Conservation (phyloP, 805 yeast species). For the Sugiyamaella chiloensis region DNA sequence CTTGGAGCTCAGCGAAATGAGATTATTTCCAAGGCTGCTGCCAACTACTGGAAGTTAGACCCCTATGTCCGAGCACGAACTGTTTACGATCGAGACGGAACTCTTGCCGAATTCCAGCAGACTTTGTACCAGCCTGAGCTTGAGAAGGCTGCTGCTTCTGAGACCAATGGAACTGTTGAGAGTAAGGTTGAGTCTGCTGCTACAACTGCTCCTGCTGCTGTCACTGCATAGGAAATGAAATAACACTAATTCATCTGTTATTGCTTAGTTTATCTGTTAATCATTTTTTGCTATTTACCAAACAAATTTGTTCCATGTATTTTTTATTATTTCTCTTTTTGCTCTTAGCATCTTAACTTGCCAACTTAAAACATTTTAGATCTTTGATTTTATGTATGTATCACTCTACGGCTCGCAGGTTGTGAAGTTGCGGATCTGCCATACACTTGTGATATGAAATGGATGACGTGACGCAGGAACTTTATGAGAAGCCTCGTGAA, state of each 20-base stretch:
- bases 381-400: too few species aligned
- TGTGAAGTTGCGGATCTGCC: too few species aligned
- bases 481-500: too few species aligned
- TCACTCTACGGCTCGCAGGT: too few species aligned
- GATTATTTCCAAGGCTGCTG: conserved; percentile 50
- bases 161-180: not conserved
- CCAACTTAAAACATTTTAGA: too few species aligned
- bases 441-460: too few species aligned
- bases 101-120: conserved; percentile 41
- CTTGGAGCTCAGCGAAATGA: conserved; percentile 44
- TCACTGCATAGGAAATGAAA: conserved; percentile 6
- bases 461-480: too few species aligned
- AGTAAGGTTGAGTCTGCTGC: conserved; percentile 1
- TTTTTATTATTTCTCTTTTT: too few species aligned
- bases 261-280: too few species aligned
- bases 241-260: too few species aligned
- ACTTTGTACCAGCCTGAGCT: conserved; percentile 21
- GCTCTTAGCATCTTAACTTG: too few species aligned
- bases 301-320: too few species aligned
- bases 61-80: conserved; percentile 80
- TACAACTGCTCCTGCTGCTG: conserved; percentile 13
- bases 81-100: conserved; percentile 74
- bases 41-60: conserved; percentile 68
- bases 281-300: not conserved
- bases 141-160: conserved; percentile 3